Evolutionary conservation across 306 rosid genomes (phyloP).

Genomic region (Cyclanthera cordifolia): DNA sequence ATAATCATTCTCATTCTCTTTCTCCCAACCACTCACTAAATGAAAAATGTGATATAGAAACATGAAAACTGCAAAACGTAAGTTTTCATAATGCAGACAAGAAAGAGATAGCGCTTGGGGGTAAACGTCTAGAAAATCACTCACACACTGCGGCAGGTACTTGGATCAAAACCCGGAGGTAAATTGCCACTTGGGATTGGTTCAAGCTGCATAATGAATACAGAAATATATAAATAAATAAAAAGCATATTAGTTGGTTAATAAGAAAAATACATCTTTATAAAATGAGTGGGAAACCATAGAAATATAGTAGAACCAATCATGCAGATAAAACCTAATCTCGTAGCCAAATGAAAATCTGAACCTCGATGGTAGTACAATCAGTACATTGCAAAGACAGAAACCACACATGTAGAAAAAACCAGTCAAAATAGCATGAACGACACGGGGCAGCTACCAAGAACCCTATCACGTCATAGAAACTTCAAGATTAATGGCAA

Average conservation of each 20-base stretch:
- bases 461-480: not conserved
- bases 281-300: not conserved
- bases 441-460: not conserved
- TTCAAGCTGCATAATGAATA: constrained; percentile 89
- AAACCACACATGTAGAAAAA: not conserved
- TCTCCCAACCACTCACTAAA: too few relatives aligned
- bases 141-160: constrained; percentile 99
- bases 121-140: constrained; percentile 56
- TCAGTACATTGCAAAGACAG: not conserved
- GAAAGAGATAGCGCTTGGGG: not conserved
- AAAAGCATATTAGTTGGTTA: not conserved
- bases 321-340: not conserved
- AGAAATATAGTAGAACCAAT: not conserved
- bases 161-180: constrained; percentile 99
- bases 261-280: not conserved
- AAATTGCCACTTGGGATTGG: constrained; percentile 99
- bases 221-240: constrained; percentile 25
- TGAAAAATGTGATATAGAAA: too few relatives aligned
- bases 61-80: constrained; percentile 8
- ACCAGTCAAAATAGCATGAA: not conserved
- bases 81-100: constrained; percentile 16
- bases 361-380: not conserved
- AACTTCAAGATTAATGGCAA: not conserved
- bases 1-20: too few relatives aligned
- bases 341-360: not conserved